Evolutionary conservation across 176 grass and related monocot genomes (phyloP).

Genomic region (Cymbopogon citratus): DNA sequence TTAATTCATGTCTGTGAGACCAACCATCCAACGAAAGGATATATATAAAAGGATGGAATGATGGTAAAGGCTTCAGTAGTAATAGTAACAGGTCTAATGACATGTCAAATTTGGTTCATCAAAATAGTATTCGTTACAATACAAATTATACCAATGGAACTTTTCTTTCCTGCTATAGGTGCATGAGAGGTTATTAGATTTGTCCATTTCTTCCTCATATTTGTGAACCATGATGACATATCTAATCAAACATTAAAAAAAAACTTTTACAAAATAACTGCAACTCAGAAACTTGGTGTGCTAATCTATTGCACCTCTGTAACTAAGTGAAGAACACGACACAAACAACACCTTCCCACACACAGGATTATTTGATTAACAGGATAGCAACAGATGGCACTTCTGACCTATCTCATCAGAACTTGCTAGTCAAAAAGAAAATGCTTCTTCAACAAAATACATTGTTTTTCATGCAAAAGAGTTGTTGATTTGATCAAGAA

Average conservation of each 20-base stretch:
- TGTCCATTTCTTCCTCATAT: constrained; percentile 8
- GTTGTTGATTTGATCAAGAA: background rate
- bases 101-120: background rate
- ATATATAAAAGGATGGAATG: background rate
- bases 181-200: background rate
- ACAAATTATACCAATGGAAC: background rate
- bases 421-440: background rate
- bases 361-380: constrained; percentile 30
- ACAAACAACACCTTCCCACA: background rate
- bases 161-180: background rate
- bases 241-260: constrained; percentile 14
- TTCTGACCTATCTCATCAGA: background rate
- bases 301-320: constrained; percentile 1
- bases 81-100: constrained; percentile 4
- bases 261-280: background rate
- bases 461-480: background rate
- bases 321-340: background rate
- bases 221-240: background rate
- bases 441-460: background rate
- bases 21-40: background rate
- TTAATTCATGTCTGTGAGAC: constrained; percentile 1
- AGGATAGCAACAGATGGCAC: background rate
- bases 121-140: background rate
- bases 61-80: background rate
- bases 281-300: constrained; percentile 2